A percentile compares a stretch with the other conserved stretches of the same genome.
Conservation (phyloP, 257 asterid genomes). For the Salvia hispanica region DNA sequence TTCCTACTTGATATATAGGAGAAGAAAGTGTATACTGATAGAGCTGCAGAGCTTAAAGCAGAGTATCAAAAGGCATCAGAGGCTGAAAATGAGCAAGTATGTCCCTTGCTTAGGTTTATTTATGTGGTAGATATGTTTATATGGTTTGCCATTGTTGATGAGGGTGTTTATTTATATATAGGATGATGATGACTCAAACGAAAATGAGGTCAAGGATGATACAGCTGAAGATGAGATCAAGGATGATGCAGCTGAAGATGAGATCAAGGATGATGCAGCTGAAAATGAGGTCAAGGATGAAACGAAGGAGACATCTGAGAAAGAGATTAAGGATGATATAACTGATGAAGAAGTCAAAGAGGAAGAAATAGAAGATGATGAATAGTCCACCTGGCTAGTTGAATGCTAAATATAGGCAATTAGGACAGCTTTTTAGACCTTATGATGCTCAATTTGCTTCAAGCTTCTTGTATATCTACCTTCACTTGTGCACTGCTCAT, state of each 20-base stretch:
- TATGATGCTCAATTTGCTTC: conserved; percentile 1
- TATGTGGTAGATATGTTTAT: not conserved
- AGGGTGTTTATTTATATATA: conserved; percentile 11
- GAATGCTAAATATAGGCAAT: conserved; percentile 14
- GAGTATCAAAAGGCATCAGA: conserved; percentile 50
- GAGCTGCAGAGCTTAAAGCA: conserved; percentile 80
- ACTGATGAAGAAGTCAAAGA: conserved; percentile 24
- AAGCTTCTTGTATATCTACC: conserved; percentile 46
- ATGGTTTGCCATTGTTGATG: not conserved
- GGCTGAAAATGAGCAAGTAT: conserved; percentile 42
- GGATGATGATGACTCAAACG: conserved; percentile 41
- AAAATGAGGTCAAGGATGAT: conserved; percentile 26
- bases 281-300: conserved; percentile 34
- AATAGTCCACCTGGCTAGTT: conserved; percentile 27
- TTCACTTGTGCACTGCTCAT: not conserved
- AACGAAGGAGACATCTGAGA: not conserved
- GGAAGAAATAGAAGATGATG: conserved; percentile 48
- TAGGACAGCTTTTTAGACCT: conserved; percentile 32
- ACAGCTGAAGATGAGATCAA: not conserved
- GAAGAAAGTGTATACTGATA: conserved; percentile 59
- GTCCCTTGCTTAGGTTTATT: not conserved
- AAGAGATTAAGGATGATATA: conserved; percentile 32
- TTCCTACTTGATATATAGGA: conserved; percentile 42
- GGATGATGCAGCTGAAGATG: conserved; percentile 11
- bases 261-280: not conserved